Evolutionary conservation across 208 protist genomes (phyloP), one percentile per base, ranked within the genome.

Genomic region (Leptomonas pyrrhocoris): DNA sequence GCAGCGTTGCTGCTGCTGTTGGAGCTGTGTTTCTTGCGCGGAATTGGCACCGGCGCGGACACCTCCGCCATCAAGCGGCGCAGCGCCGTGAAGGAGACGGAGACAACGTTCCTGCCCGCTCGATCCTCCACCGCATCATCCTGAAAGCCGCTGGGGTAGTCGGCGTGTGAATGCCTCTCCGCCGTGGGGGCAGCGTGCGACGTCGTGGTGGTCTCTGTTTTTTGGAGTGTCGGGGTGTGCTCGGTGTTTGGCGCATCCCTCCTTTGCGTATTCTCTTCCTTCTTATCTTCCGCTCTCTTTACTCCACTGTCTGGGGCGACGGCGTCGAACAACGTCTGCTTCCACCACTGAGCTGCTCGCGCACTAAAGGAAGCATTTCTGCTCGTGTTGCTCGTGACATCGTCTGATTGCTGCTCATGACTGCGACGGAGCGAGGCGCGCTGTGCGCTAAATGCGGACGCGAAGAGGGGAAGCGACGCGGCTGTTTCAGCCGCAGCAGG

Each of bases 341-440:
- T 45, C 69, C 69, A 75, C 69, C 60, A 56, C 19, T 40, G 55
- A 18, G 23, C 5, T 53, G 42, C 68, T 16, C 15, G 42, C 27
- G 23, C 54, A 7, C 38, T 19, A 6, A 67, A 19, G 6, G 46
- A 28, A 2, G 23, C 30, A 11, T 21, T 55, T 16, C 12, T 65
- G 21, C 28, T 55, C 19, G 7, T 64, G 51, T 27, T 48, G 46
- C n/a, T 57, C 23, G 2, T 40, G 31, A 8, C 5, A 27, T 15
- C 16, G 50, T 15, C 34, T 36, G 0, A 54, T 36, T 11, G 45
- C 58, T 72, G 23, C 43, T 66, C 56, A 23, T 46, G 64, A 28
- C 43, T 70, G 9, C 72, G 72, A 23, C 55, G 43, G 5, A 77
- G 64, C 15, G 72, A 77, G 43, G 57, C 34, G 38, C 72, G 72